Evolutionary conservation across 352 stramenopile species (phyloP).

Genomic region (Globisporangium abappressorium): DNA sequence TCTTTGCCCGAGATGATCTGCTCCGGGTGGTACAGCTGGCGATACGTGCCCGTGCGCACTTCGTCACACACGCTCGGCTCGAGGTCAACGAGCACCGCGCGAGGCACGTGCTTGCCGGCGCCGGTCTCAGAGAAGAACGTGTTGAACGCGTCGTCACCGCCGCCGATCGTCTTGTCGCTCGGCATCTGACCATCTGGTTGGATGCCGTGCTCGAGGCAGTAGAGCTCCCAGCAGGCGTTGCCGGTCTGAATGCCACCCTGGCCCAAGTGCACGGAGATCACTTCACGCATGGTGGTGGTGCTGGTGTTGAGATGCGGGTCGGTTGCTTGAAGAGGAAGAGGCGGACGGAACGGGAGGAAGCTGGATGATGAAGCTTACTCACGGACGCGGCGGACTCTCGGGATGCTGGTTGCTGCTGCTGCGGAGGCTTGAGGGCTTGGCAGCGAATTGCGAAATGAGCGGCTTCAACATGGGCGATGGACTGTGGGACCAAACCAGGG

Average conservation of each 20-base stretch:
- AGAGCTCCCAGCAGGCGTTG: constrained; percentile 81
- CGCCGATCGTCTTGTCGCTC: constrained; percentile 90
- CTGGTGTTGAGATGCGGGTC: background rate
- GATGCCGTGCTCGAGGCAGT: constrained; percentile 87
- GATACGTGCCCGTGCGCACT: constrained; percentile 94
- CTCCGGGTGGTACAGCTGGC: constrained; percentile 97
- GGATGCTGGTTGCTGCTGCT: background rate
- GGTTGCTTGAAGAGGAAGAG: background rate
- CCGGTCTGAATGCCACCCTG: constrained; percentile 90
- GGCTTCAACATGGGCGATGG: background rate
- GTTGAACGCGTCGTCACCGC: constrained; percentile 96
- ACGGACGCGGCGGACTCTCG: constrained; percentile 4
- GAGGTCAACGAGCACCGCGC: constrained; percentile 96
- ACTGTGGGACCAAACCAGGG: background rate
- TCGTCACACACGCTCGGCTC: constrained; percentile 98
- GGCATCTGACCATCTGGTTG: constrained; percentile 93
- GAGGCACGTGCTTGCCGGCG: constrained; percentile 97
- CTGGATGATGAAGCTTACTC: constrained; percentile 75
- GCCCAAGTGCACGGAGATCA: constrained; percentile 84
- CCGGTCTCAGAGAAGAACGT: constrained; percentile 94
- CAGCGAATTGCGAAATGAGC: constrained; percentile 12
- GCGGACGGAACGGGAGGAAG: constrained; percentile 40
- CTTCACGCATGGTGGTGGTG: constrained; percentile 52
- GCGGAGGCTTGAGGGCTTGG: constrained; percentile 6
- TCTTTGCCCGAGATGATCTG: constrained; percentile 99